phyloP scores from a whole-genome alignment of 2,329 filamentous ascomycete genomes.

The Coniochaeta sp. region DNA sequence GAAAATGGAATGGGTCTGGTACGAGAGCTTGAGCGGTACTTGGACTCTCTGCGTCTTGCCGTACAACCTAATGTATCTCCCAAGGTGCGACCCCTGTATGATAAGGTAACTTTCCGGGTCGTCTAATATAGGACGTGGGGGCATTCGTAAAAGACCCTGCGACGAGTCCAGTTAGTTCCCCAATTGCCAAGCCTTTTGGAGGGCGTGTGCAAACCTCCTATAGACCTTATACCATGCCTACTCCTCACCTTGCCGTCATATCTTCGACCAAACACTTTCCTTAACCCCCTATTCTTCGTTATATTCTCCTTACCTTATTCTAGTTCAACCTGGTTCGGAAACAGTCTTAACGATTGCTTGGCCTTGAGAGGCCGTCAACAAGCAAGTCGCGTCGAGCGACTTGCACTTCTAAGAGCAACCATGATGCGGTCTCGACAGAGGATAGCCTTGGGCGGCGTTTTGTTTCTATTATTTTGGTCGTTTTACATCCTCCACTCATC shows the following conservation, averaged over 20 bases:
- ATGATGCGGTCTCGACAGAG: slow-evolving; percentile 23
- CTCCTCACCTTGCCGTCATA: neutral
- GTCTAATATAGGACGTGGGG: neutral
- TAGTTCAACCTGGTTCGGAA: too few species aligned
- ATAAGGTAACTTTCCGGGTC: neutral
- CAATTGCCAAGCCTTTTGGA: neutral
- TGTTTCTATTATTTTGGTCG: slow-evolving; percentile 20
- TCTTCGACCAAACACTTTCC: neutral
- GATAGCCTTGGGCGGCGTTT: slow-evolving; percentile 16
- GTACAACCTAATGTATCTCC: too few species aligned
- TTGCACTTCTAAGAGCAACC: neutral
- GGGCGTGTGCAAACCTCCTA: neutral
- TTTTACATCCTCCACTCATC: slow-evolving; percentile 15
- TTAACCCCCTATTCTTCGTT: neutral
- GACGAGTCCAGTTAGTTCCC: neutral
- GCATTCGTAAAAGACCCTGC: neutral
- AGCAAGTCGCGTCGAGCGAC: neutral
- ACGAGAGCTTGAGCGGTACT: too few species aligned
- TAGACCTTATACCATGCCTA: neutral
- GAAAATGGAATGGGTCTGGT: too few species aligned
- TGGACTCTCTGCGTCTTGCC: too few species aligned
- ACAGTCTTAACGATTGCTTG: neutral
- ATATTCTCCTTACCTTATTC: neutral
- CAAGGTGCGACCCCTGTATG: too few species aligned
- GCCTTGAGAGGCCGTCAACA: neutral